Base-by-base conservation (phyloP, 345 rosid species). In the Eucalyptus caleyi region DNA sequence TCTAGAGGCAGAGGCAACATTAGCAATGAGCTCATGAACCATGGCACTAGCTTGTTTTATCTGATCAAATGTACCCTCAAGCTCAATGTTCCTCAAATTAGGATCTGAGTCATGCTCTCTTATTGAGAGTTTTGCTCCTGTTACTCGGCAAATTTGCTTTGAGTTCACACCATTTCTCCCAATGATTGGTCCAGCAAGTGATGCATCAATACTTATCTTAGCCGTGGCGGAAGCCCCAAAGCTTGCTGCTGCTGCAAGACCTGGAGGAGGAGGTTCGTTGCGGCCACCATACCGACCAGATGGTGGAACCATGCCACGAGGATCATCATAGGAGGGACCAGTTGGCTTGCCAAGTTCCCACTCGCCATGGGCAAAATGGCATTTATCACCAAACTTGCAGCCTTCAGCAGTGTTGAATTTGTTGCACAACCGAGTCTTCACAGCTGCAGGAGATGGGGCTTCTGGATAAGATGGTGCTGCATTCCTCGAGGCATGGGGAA, bases 41-140 rank as follows among this genome's bases (percentile, higher is more conserved):
- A 97, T 98, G 40, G 95, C 95, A n/a, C 97, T 97, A 30, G 99
- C 99, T 94, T 96, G 97, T 87, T 95, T 96, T 88, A 98, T 98
- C 96, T 98, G 99, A 91, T 97, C 99, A 50, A 96, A 95, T 83
- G 99, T 93, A 88, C 99, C 99, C 93, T 98, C 99, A 5, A 98
- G 96, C 93, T 96, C 99, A 86, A 98, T 98, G 93, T 96, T 97
- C 94, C 95, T 96, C 91, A 93, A 89, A 90, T 93, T 95, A 6
- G 99, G 96, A 89, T 98, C 98, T 7, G 93, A 86, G 86, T 98
- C 99, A 42, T 97, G 97, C 37, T 98, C 99, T 87, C 96, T 94
- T 45, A 98, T 97, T 24, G 99, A 96, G 88, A 98, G 95, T 93
- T 96, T 98, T 88, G 95, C 98, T 67, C 99, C 99, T 0, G 99